Evolutionary conservation across 768 basidiomycete genomes (phyloP), one percentile per base, ranked within the genome.

Genomic region (Postia placenta): DNA sequence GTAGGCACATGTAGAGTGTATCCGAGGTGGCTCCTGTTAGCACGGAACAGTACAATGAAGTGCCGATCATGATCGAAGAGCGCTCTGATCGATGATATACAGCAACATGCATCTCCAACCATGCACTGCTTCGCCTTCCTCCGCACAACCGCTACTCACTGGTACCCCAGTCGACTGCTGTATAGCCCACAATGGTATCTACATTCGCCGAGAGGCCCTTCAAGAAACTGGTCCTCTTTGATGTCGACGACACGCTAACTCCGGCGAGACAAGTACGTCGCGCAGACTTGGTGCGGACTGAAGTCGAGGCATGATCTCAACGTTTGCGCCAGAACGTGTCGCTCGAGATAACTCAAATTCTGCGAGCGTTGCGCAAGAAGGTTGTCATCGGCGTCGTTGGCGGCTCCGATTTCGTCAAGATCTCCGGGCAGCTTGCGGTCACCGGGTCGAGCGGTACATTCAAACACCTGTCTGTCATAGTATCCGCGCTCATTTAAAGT

Each of bases 391-490:
- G 94, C 5, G 93, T 96, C 56, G 89, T 99, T 11, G 88, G 95
- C 22, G 96, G 96, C 2, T 95, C 92, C 38, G 87, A 99, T 75
- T 67, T 94, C 9, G 70, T 60, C 45, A 98, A 99, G 76, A 92
- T 97, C 60, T 71, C 74, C 0, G 92, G 95, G 63, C 95, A 99
- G 64, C 78, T 98, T 15, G 59, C 75, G 1, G 67, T 78, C 2
- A 62, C 69, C 35, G 82, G 80, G 19, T 66, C 64, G 43, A 74
- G 79, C 49, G 74, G 92, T 87, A 53, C 38, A 76, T n/a, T n/a
- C n/a, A n/a, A n/a, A n/a, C n/a, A n/a, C n/a, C n/a, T n/a, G 60
- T 39, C 20, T 6, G 6, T 39, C 38, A 22, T 22, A 17, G 12
- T n/a, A 27, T 4, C 19, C 5, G 20, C 25, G 17, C 19, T 50